A percentile compares a stretch with the other conserved stretches of the same genome.
These are phyloP conservation scores for Komagataea norvegica DNA, from an alignment of 1,139 yeast genomes.

Conservation along the genomic window DNA sequence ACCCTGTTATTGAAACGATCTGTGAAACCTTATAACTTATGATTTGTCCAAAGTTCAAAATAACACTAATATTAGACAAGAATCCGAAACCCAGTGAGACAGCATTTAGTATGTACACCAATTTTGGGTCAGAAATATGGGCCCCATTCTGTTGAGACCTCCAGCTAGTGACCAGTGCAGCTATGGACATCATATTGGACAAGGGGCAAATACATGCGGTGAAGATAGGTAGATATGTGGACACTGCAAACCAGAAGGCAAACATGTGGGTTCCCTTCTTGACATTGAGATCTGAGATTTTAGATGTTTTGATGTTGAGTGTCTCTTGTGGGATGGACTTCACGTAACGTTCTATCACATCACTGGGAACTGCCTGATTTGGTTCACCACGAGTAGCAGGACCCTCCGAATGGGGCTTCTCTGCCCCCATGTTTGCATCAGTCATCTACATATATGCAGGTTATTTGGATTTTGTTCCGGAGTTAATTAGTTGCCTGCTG, in stretches of 20 bases:
- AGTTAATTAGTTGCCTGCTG: too few relatives aligned
- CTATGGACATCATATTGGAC: constrained; percentile 65
- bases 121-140: constrained; percentile 33
- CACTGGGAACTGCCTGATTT: too few relatives aligned
- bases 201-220: constrained; percentile 78
- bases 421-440: too few relatives aligned
- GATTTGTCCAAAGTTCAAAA: constrained; percentile 60
- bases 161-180: constrained; percentile 74
- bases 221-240: constrained; percentile 48
- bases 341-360: too few relatives aligned
- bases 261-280: constrained; percentile 16
- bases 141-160: constrained; percentile 32
- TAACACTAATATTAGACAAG: constrained; percentile 57
- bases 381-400: too few relatives aligned
- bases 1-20: constrained; percentile 53
- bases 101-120: constrained; percentile 52
- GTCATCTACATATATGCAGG: too few relatives aligned
- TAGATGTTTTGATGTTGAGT: constrained; percentile 12
- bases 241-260: constrained; percentile 20
- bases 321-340: constrained; percentile 14
- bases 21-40: constrained; percentile 57
- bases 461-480: too few relatives aligned
- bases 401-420: too few relatives aligned
- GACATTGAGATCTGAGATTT: constrained; percentile 15
- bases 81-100: constrained; percentile 61